Conservation (phyloP, 345 rosid genomes). For the Populus deltoides region DNA sequence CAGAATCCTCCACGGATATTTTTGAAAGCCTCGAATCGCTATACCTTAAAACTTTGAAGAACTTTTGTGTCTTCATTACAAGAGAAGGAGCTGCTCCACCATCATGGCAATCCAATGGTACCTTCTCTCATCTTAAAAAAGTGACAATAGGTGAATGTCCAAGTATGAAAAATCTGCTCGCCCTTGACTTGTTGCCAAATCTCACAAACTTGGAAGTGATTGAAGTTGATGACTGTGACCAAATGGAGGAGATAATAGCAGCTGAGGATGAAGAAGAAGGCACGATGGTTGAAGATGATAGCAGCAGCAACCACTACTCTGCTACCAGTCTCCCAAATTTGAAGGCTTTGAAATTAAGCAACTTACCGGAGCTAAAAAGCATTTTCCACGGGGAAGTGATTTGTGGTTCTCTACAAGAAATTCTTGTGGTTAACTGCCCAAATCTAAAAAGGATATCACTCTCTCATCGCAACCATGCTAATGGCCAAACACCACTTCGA, state of each 20-base stretch:
- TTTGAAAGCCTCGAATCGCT: not conserved
- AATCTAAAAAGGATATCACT: conserved; percentile 18
- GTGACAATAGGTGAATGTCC: not conserved
- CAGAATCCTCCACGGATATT: not conserved
- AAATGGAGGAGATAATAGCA: conserved; percentile 29
- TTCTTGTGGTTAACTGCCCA: not conserved
- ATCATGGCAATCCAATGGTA: not conserved
- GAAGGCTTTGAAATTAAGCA: not conserved
- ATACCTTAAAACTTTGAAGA: not conserved
- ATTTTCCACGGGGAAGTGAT: not conserved
- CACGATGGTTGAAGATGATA: not conserved
- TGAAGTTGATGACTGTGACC: not conserved
- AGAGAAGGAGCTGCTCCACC: not conserved
- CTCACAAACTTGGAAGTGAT: conserved; percentile 24
- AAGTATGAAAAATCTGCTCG: conserved; percentile 15
- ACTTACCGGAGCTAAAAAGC: conserved; percentile 14
- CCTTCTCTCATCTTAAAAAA: not conserved
- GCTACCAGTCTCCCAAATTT: conserved; percentile 12
- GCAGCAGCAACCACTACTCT: not conserved
- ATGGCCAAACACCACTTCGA: not conserved
- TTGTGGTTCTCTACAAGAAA: conserved; percentile 9
- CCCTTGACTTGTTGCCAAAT: not conserved
- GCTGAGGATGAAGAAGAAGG: not conserved
- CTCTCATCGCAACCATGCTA: not conserved
- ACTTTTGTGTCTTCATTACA: not conserved